These are phyloP conservation scores for Entonaema liquescens DNA, from an alignment of 495 filamentous ascomycete genomes.

Conservation along the genomic window DNA sequence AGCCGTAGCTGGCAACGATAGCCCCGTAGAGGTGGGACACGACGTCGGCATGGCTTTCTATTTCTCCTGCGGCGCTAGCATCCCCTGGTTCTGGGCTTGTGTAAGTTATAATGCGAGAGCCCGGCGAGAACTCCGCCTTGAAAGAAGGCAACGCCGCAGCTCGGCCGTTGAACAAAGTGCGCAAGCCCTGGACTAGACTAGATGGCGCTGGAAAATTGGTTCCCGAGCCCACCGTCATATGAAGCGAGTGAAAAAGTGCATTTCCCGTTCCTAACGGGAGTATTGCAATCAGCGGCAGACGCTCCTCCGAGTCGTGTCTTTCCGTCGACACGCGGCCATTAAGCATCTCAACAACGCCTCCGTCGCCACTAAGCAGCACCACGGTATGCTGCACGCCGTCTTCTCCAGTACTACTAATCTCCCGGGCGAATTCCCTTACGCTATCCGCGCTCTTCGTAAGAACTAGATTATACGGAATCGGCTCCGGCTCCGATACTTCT, in stretches of 20 bases:
- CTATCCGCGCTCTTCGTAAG: conserved; percentile 68
- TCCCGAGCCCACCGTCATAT: conserved; percentile 46
- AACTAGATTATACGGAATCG: conserved; percentile 54
- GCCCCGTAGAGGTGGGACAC: conserved; percentile 68
- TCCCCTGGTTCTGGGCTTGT: conserved; percentile 26
- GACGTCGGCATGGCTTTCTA: conserved; percentile 11
- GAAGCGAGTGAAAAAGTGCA: conserved; percentile 78
- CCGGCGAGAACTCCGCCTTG: conserved; percentile 70
- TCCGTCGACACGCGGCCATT: conserved; percentile 56
- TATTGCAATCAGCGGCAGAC: conserved; percentile 67
- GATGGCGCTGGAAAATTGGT: conserved; percentile 29
- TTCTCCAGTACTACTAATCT: conserved; percentile 53
- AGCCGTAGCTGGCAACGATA: conserved; percentile 85
- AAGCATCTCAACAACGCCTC: conserved; percentile 79
- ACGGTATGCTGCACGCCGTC: conserved; percentile 57
- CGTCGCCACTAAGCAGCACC: conserved; percentile 85
- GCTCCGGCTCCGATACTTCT: conserved; percentile 21
- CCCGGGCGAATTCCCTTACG: conserved; percentile 66
- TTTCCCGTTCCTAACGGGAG: conserved; percentile 89
- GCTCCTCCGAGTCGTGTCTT: not conserved
- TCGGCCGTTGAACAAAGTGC: conserved; percentile 64
- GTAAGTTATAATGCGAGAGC: conserved; percentile 59
- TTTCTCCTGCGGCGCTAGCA: conserved; percentile 17
- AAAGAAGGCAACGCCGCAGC: conserved; percentile 63
- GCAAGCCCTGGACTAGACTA: conserved; percentile 59